A percentile compares a stretch with the other conserved stretches of the same genome.
These are phyloP conservation scores for Avena atlantica DNA, from an alignment of 176 grass and related monocot genomes.

Conservation along the genomic window DNA sequence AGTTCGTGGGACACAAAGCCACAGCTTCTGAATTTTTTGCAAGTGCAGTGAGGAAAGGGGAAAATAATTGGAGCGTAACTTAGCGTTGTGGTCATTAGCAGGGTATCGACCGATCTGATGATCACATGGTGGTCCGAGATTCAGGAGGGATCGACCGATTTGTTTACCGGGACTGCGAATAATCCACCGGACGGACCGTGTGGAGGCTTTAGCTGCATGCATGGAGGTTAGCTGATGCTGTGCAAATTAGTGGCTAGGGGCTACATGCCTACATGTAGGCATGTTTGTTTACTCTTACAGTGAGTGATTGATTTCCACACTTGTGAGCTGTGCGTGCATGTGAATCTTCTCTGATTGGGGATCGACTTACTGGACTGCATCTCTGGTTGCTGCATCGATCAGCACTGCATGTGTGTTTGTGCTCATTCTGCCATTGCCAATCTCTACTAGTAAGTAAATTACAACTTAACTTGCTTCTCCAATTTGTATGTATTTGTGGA, in stretches of 20 bases:
- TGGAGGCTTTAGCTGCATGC: constrained; percentile 26
- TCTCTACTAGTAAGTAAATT: not conserved
- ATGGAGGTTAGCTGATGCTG: constrained; percentile 14
- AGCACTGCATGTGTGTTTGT: not conserved
- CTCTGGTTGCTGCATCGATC: not conserved
- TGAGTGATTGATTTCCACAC: constrained; percentile 30
- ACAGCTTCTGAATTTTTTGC: not conserved
- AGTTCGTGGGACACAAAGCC: not conserved
- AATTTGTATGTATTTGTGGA: not conserved
- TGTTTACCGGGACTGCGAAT: constrained; percentile 33
- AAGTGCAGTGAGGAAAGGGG: not conserved
- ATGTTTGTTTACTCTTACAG: constrained; percentile 28
- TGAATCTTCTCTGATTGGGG: constrained; percentile 16
- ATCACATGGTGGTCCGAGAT: constrained; percentile 45
- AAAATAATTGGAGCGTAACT: not conserved
- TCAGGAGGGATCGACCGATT: not conserved
- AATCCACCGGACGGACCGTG: not conserved
- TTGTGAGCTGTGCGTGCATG: constrained; percentile 11
- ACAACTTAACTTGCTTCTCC: not conserved
- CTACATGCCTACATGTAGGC: constrained; percentile 2
- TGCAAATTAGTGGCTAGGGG: not conserved
- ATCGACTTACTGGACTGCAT: not conserved
- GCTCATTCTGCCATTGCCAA: not conserved
- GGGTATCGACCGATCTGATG: not conserved
- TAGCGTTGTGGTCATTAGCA: not conserved